phyloP scores from a whole-genome alignment of 1,284 basidiomycete species.

The Phlebopus sp. region DNA sequence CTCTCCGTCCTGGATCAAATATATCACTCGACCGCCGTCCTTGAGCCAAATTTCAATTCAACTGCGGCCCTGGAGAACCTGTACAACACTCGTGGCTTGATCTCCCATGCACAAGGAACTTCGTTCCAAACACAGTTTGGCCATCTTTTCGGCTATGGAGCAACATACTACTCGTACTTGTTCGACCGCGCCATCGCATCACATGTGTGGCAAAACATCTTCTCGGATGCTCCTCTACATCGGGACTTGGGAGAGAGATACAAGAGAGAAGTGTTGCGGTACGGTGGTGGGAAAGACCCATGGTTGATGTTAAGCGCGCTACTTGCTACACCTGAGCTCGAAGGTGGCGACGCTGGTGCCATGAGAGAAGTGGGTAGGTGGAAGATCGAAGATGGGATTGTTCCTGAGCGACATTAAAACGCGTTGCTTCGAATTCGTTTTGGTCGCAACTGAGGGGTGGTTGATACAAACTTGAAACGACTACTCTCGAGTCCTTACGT shows the following conservation, averaged over 20 bases:
- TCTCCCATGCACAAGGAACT: slow-evolving; percentile 79
- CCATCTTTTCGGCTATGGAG: slow-evolving; percentile 94
- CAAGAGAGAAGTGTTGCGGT: slow-evolving; percentile 72
- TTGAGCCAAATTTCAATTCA: slow-evolving; percentile 63
- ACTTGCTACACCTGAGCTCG: slow-evolving; percentile 61
- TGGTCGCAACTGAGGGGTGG: no score
- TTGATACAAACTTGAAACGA: no score
- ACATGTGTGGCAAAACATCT: slow-evolving; percentile 81
- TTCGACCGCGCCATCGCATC: slow-evolving; percentile 96
- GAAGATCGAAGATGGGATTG: slow-evolving; percentile 73
- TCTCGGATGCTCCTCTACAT: slow-evolving; percentile 61
- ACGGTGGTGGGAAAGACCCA: slow-evolving; percentile 90
- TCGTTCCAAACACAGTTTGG: slow-evolving; percentile 96
- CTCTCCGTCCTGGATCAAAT: slow-evolving; percentile 88
- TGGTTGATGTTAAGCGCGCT: slow-evolving; percentile 90
- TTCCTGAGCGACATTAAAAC: slow-evolving; percentile 45
- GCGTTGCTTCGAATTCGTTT: not conserved
- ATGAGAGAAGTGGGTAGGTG: slow-evolving; percentile 90
- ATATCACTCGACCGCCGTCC: slow-evolving; percentile 77
- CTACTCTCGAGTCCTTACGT: no score
- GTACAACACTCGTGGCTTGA: slow-evolving; percentile 69
- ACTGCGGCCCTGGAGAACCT: slow-evolving; percentile 65
- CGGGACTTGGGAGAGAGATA: slow-evolving; percentile 74
- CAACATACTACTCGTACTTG: slow-evolving; percentile 96
- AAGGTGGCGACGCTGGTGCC: slow-evolving; percentile 70